These are phyloP conservation scores for Colletotrichum liaoningense DNA, from an alignment of 2,329 filamentous ascomycete species.

Conservation along the genomic window DNA sequence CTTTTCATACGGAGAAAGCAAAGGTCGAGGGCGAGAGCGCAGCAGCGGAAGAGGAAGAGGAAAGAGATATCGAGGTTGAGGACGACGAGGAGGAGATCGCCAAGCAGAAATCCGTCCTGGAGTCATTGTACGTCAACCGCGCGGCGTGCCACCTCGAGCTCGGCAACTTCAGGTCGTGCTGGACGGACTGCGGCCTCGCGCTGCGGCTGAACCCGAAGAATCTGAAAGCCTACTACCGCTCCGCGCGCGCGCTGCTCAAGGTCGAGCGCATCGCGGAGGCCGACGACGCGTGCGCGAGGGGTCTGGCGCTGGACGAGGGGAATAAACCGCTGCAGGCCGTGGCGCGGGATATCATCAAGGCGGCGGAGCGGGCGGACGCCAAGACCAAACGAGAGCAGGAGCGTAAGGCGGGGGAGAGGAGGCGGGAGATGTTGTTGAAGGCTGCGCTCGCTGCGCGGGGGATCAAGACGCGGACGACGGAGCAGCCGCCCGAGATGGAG, in stretches of 20 bases:
- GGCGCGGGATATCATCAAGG: slow-evolving; percentile 70
- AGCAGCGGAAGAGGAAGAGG: slow-evolving; percentile 31
- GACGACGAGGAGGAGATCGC: slow-evolving; percentile 68
- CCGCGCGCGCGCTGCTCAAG: slow-evolving; percentile 79
- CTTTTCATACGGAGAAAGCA: slow-evolving; percentile 31
- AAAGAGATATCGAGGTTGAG: slow-evolving; percentile 58
- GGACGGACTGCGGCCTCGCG: slow-evolving; percentile 83
- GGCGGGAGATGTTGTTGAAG: slow-evolving; percentile 70
- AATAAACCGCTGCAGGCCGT: slow-evolving; percentile 77
- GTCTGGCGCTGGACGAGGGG: slow-evolving; percentile 75
- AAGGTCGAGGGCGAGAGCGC: slow-evolving; percentile 50
- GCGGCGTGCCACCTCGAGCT: slow-evolving; percentile 91
- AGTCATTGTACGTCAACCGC: slow-evolving; percentile 86
- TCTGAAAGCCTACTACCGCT: slow-evolving; percentile 92
- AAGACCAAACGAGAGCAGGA: slow-evolving; percentile 67
- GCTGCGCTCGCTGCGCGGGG: slow-evolving; percentile 76
- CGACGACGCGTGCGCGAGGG: slow-evolving; percentile 79
- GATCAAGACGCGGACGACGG: slow-evolving; percentile 75
- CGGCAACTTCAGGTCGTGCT: slow-evolving; percentile 88
- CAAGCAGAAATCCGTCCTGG: slow-evolving; percentile 74
- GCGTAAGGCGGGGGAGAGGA: slow-evolving; percentile 63
- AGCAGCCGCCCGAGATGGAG: slow-evolving; percentile 85
- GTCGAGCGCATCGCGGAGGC: slow-evolving; percentile 85
- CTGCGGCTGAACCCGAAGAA: slow-evolving; percentile 84
- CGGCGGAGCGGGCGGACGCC: slow-evolving; percentile 65